A percentile compares a stretch with the other conserved stretches of the same genome.
phyloP scores from a whole-genome alignment of 305 asterid genomes.

The Solanum hybrid region DNA sequence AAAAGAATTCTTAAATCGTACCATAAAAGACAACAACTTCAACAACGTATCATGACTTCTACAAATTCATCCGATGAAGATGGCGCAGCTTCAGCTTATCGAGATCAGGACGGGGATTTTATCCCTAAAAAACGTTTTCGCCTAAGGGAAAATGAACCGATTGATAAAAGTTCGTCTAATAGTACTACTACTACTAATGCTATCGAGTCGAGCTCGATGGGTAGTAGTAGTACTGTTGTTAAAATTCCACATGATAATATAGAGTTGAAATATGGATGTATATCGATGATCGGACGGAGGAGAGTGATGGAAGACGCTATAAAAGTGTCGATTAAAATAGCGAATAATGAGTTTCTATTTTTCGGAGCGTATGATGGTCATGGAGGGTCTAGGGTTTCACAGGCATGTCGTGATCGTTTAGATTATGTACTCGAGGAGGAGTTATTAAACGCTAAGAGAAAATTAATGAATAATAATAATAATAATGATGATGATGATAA shows the following conservation, averaged over 20 bases:
- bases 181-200: not conserved
- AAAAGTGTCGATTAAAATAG: conserved; percentile 15
- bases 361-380: conserved; percentile 53
- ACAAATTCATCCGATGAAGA: not conserved
- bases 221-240: not conserved
- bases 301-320: conserved; percentile 58
- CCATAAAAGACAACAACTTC: not conserved
- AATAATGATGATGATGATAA: not conserved
- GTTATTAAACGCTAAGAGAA: not conserved
- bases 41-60: not conserved
- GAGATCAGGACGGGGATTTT: rapidly evolving
- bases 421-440: conserved; percentile 28
- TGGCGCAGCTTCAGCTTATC: not conserved
- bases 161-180: not conserved
- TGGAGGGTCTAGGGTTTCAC: conserved; percentile 37
- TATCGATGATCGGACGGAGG: conserved; percentile 48
- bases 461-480: not conserved
- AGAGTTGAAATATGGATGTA: conserved; percentile 21
- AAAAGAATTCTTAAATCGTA: not conserved
- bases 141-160: not conserved
- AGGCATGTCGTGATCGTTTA: conserved; percentile 33
- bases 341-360: conserved; percentile 26
- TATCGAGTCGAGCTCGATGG: not conserved
- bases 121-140: not conserved
- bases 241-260: not conserved